Evolutionary conservation across 345 rosid species (phyloP).

Genomic region (Viola odorata): DNA sequence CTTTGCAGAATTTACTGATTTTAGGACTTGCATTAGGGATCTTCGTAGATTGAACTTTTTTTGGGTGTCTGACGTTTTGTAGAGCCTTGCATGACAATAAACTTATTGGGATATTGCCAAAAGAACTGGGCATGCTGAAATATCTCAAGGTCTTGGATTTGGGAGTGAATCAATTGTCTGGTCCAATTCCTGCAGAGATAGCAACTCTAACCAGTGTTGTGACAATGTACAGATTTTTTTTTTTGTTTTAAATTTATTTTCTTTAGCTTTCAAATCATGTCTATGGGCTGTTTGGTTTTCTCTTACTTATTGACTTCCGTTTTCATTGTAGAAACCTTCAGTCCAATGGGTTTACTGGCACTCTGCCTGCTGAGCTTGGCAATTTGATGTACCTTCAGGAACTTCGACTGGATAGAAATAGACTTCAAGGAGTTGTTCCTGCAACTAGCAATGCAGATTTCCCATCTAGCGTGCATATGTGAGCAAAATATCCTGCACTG

Average conservation of each 20-base stretch:
- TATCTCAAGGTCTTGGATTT: constrained; percentile 74
- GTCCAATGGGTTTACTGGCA: constrained; percentile 87
- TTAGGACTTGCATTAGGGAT: constrained; percentile 50
- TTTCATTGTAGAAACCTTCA: constrained; percentile 69
- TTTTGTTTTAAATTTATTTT: neutral
- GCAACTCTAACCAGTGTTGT: constrained; percentile 52
- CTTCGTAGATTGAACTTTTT: neutral
- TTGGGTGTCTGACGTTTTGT: constrained; percentile 25
- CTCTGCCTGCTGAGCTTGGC: constrained; percentile 70
- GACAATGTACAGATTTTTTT: constrained; percentile 43
- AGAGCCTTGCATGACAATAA: constrained; percentile 68
- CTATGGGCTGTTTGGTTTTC: neutral
- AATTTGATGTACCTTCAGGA: constrained; percentile 67
- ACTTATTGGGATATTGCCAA: constrained; percentile 73
- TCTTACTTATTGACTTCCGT: constrained; percentile 9
- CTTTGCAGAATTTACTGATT: constrained; percentile 54
- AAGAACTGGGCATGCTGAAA: constrained; percentile 80
- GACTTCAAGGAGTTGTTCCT: constrained; percentile 78
- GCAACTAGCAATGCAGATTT: constrained; percentile 34
- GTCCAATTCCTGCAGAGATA: constrained; percentile 83
- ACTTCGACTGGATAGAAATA: constrained; percentile 81
- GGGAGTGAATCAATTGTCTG: constrained; percentile 76
- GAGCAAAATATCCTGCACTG: constrained; percentile 19
- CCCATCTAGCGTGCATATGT: constrained; percentile 36
- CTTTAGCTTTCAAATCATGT: constrained; percentile 5